phyloP scores from a whole-genome alignment of 2,329 filamentous ascomycete species.

The Myriosclerotinia curreyana region DNA sequence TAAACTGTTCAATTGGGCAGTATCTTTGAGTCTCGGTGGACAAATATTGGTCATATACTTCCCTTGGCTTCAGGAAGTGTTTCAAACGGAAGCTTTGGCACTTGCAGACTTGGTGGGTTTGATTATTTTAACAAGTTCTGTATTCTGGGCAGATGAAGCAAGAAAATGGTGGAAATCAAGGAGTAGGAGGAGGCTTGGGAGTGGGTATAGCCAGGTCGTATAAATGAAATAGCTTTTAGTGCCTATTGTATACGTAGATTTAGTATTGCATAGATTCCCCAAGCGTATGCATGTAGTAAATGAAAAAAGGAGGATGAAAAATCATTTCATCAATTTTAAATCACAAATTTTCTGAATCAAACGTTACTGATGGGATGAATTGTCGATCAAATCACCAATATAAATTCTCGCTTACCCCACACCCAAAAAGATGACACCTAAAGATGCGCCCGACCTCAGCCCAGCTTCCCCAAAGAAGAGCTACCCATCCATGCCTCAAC shows the following conservation, averaged over 20 bases:
- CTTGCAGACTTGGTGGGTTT: constrained; percentile 72
- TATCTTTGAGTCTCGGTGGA: constrained; percentile 77
- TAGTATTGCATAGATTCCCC: constrained; percentile 20
- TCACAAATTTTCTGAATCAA: neutral
- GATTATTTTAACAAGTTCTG: constrained; percentile 74
- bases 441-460: constrained; percentile 21
- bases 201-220: constrained; percentile 64
- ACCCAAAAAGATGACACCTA: constrained; percentile 23
- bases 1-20: constrained; percentile 94
- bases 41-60: constrained; percentile 93
- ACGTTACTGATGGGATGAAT: neutral
- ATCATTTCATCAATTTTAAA: neutral
- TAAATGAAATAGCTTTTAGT: constrained; percentile 38
- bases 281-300: constrained; percentile 19
- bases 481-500: constrained; percentile 39
- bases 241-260: constrained; percentile 25
- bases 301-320: constrained; percentile 1
- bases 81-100: constrained; percentile 86
- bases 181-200: constrained; percentile 54
- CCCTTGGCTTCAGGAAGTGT: constrained; percentile 87
- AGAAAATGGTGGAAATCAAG: constrained; percentile 72
- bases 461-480: constrained; percentile 23
- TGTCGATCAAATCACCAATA: constrained; percentile 9
- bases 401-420: constrained; percentile 31
- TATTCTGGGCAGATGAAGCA: constrained; percentile 92